Percentiles rank a stretch among this genome's conserved stretches.
Conservation (phyloP, 805 yeast species). For the Spathaspora passalidarum region DNA sequence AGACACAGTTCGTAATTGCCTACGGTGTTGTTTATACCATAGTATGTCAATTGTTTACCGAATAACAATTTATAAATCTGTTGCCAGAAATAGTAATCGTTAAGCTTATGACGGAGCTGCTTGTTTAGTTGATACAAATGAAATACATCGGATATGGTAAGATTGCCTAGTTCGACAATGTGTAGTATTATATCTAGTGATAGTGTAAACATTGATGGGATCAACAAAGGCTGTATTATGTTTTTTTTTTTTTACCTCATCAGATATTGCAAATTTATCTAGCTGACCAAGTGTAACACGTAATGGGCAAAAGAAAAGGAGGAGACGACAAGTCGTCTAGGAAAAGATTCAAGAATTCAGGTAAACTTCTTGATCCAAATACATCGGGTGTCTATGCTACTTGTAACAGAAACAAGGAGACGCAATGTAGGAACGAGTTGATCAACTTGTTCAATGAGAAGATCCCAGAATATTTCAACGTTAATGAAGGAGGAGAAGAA, state of each 20-base stretch:
- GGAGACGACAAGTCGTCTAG: constrained; percentile 17
- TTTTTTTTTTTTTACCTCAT: background rate
- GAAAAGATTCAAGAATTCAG: constrained; percentile 45
- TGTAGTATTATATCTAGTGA: constrained; percentile 9
- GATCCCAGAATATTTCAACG: constrained; percentile 30
- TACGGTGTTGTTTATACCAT: background rate
- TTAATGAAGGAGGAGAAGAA: constrained; percentile 25
- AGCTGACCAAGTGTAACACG: no score
- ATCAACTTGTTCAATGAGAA: constrained; percentile 48
- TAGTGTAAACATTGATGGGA: background rate
- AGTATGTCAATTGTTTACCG: background rate
- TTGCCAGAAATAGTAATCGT: constrained; percentile 8
- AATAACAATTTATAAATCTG: constrained; percentile 4
- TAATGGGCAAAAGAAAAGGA: constrained; percentile 29
- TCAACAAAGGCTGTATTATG: background rate
- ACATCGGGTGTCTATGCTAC: constrained; percentile 89
- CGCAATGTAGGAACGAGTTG: constrained; percentile 72
- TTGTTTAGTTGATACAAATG: constrained; percentile 3
- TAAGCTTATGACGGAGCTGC: background rate
- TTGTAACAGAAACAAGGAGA: constrained; percentile 78
- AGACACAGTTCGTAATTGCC: background rate
- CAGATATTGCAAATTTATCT: background rate
- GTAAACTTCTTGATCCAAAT: constrained; percentile 68
- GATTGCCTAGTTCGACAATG: constrained; percentile 8
- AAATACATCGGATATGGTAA: constrained; percentile 8